Base-by-base conservation (phyloP, 768 basidiomycete genomes). In the Lactarius indigo region DNA sequence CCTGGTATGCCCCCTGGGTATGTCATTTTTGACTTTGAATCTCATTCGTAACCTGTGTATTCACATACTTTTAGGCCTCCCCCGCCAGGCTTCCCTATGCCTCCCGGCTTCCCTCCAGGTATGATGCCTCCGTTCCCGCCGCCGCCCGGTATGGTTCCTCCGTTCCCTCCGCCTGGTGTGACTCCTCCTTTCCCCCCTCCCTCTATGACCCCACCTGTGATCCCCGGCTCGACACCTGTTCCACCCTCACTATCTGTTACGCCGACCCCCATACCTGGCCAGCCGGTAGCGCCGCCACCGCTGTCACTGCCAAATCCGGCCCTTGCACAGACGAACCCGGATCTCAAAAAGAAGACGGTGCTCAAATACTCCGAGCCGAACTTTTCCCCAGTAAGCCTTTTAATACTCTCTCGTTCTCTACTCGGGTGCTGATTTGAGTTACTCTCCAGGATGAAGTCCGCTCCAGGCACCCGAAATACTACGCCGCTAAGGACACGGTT, bases 281-380 rank as follows among this genome's bases (percentile, higher is more conserved):
- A 71, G 55, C 67, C 74, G 1, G 63, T 68, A 23, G 59, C 59
- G 4, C 72, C 73, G 1, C 72, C 71, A n/a, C 69, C 72, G 39
- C 75, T 82, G 31, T 76, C 71, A 23, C 76, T 91, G 44, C 90
- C 90, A 1, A 82, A 87, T 71, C 80, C 84, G 10, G 76, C 80
- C 5, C 75, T 86, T 44, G 78, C 81, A 23, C 90, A 92, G 78
- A 86, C 82, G 17, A 88, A 90, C 72, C 84, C 88, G 15, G 81
- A 85, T 2, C 86, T 91, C 73, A 94, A 92, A 81, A 91, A 92
- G 75, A 78, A 81, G 17, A 91, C 90, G 1, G 82, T 82, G 26
- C 79, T 94, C 54, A 90, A 92, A 75, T 91, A 87, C 76, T 74
- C 78, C 17, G 90, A 94, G 72, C 78, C 92, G 0, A 92, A 93